A percentile compares a stretch with the other conserved stretches of the same genome.
phyloP scores from a whole-genome alignment of 495 filamentous ascomycete genomes.

The Neurospora hispaniola region DNA sequence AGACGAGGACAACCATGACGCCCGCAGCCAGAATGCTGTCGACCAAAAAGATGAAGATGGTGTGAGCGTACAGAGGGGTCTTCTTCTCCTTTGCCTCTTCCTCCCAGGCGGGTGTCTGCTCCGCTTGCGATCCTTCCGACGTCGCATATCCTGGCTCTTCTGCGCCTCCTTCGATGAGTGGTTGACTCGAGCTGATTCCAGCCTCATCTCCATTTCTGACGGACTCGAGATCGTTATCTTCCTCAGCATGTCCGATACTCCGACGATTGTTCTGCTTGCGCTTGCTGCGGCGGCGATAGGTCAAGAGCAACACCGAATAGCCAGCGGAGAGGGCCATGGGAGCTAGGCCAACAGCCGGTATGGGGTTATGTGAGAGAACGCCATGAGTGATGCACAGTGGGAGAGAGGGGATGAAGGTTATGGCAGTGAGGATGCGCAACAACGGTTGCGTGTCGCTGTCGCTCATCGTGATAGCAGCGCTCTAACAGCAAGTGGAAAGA shows the following conservation, averaged over 20 bases:
- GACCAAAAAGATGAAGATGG: slow-evolving; percentile 28
- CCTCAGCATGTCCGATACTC: slow-evolving; percentile 1
- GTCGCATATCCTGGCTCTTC: not conserved
- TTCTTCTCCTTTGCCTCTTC: slow-evolving; percentile 2
- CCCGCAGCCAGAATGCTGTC: slow-evolving; percentile 25
- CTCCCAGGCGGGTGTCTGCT: not conserved
- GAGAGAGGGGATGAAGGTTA: slow-evolving; percentile 45
- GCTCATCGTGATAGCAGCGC: not conserved
- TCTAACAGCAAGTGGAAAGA: not conserved
- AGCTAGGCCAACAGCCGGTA: slow-evolving; percentile 32
- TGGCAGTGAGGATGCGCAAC: slow-evolving; percentile 29
- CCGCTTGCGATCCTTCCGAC: slow-evolving; percentile 4
- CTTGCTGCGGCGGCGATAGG: slow-evolving; percentile 4
- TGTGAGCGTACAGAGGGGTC: slow-evolving; percentile 15
- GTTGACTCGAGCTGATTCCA: slow-evolving; percentile 1
- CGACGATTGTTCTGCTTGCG: not conserved
- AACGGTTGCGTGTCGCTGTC: not conserved
- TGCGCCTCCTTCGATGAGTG: not conserved
- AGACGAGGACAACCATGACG: slow-evolving; percentile 28
- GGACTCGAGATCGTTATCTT: slow-evolving; percentile 5
- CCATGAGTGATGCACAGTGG: slow-evolving; percentile 33
- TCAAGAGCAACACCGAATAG: slow-evolving; percentile 17
- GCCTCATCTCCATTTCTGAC: not conserved
- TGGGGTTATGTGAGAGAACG: slow-evolving; percentile 22
- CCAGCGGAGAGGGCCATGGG: slow-evolving; percentile 29